Conservation (phyloP, 805 yeast genomes). For the Zygotorulaspora sp. region DNA sequence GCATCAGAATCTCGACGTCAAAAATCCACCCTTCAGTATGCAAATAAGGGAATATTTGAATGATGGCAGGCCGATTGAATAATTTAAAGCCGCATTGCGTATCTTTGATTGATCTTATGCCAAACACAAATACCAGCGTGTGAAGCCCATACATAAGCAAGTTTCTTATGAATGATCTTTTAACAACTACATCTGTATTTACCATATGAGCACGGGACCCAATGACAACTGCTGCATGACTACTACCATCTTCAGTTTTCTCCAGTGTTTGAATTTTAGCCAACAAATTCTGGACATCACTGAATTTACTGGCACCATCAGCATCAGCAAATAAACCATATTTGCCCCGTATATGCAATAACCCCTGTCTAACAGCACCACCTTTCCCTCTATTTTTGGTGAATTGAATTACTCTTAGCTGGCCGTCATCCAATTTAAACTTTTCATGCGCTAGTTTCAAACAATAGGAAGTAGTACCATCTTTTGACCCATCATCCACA, state of each 20-base stretch:
- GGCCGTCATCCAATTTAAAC: slow-evolving; percentile 49
- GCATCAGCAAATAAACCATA: slow-evolving; percentile 91
- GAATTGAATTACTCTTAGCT: slow-evolving; percentile 66
- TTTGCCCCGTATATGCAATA: slow-evolving; percentile 67
- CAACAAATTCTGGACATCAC: slow-evolving; percentile 56
- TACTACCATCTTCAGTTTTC: slow-evolving; percentile 16
- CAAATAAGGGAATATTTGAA: slow-evolving; percentile 73
- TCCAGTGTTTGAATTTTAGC: slow-evolving; percentile 37
- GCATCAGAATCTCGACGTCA: slow-evolving; percentile 85
- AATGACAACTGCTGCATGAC: slow-evolving; percentile 60
- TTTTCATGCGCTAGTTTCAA: slow-evolving; percentile 48
- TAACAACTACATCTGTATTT: slow-evolving; percentile 92
- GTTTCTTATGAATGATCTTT: slow-evolving; percentile 82
- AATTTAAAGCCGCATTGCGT: slow-evolving; percentile 98
- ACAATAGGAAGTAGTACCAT: slow-evolving; percentile 72
- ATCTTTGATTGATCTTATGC: slow-evolving; percentile 79
- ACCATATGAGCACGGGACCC: slow-evolving; percentile 98
- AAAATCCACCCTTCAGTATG: slow-evolving; percentile 98
- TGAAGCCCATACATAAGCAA: slow-evolving; percentile 91
- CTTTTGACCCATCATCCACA: slow-evolving; percentile 89
- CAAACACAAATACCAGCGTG: slow-evolving; percentile 78
- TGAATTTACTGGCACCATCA: slow-evolving; percentile 88
- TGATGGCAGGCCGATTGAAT: slow-evolving; percentile 68
- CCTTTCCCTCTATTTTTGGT: slow-evolving; percentile 86
- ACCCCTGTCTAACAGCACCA: slow-evolving; percentile 94